These are phyloP conservation scores for Cichorium intybus DNA, from an alignment of 140 eudicot species.

Conservation along the genomic window DNA sequence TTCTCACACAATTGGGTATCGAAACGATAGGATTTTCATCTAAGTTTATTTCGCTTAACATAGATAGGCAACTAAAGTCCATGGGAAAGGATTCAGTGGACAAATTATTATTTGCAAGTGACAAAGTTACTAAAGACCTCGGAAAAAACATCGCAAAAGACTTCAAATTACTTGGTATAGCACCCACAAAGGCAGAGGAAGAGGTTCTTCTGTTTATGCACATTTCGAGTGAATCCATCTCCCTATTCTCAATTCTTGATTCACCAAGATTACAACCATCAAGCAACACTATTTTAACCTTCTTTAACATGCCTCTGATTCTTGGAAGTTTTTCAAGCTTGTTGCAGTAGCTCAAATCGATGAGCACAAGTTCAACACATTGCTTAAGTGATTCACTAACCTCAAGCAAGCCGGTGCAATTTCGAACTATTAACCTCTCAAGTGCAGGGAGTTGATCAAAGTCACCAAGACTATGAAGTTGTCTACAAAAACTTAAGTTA, in stretches of 20 bases:
- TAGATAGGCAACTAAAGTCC: not conserved
- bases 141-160: not conserved
- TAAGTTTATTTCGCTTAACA: too few species aligned
- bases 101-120: not conserved
- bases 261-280: constrained; percentile 1
- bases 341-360: constrained; percentile 2
- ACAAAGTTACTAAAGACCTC: too few species aligned
- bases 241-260: not conserved
- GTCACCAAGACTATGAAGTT: too few species aligned
- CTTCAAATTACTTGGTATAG: not conserved
- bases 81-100: not conserved
- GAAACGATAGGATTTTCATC: too few species aligned
- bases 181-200: not conserved
- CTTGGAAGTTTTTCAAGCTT: too few species aligned
- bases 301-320: too few species aligned
- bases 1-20: too few species aligned
- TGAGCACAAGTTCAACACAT: not conserved
- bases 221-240: too few species aligned
- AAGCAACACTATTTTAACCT: not conserved
- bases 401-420: not conserved
- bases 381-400: too few species aligned
- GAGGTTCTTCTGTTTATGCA: not conserved
- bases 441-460: too few species aligned
- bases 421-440: too few species aligned
- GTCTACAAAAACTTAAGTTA: constrained; percentile 9